phyloP scores from a whole-genome alignment of 441 rosid species.

The Daphne laureola region DNA sequence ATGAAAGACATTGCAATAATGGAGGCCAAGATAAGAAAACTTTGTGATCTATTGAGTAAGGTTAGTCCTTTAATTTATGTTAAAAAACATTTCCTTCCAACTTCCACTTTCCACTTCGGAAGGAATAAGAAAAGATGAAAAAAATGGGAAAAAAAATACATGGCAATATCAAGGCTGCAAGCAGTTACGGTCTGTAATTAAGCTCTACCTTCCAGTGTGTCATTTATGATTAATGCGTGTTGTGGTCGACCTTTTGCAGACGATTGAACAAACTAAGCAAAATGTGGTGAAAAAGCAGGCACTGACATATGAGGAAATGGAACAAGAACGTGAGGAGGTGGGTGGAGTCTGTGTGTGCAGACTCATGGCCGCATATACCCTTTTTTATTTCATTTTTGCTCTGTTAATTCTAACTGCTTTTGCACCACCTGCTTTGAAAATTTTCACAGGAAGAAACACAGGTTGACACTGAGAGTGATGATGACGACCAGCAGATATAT shows the following conservation, averaged over 20 bases:
- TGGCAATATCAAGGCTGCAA: not conserved
- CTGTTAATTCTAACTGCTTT: too few species aligned
- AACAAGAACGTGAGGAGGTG: slow-evolving; percentile 93
- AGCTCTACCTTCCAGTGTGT: not conserved
- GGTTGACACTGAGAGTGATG: slow-evolving; percentile 94
- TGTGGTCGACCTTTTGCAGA: slow-evolving; percentile 32
- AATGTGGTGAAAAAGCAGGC: slow-evolving; percentile 96
- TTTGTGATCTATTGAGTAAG: slow-evolving; percentile 71
- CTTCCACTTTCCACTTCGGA: too few species aligned
- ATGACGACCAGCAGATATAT: slow-evolving; percentile 88
- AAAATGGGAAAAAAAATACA: too few species aligned
- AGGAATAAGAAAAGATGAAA: too few species aligned
- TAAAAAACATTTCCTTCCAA: not conserved
- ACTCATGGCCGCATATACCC: too few species aligned
- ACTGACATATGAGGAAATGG: slow-evolving; percentile 92
- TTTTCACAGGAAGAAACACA: slow-evolving; percentile 76
- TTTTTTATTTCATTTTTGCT: not conserved
- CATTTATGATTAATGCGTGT: slow-evolving; percentile 3
- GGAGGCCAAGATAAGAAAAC: slow-evolving; percentile 69
- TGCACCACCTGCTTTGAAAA: slow-evolving; percentile 7
- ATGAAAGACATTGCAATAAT: slow-evolving; percentile 62
- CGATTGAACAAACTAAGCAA: slow-evolving; percentile 65
- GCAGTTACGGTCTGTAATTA: not conserved
- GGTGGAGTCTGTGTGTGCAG: slow-evolving; percentile 3
- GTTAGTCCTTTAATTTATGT: slow-evolving; percentile 22